Conservation (phyloP, 345 rosid species). For the Arabidopsis arenosa region DNA sequence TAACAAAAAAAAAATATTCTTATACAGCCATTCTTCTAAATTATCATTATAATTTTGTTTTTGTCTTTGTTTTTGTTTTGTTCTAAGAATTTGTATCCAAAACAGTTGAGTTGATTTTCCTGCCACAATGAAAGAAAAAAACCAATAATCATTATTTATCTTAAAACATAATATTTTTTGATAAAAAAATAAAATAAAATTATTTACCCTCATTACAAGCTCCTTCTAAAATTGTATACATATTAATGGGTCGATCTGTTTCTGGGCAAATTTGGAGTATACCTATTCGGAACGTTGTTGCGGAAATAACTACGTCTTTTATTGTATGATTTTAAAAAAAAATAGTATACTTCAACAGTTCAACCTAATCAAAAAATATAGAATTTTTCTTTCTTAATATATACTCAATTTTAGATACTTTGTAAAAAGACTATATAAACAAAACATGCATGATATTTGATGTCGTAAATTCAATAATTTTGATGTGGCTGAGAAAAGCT, state of each 20-base stretch:
- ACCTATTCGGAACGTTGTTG: slow-evolving; percentile 12
- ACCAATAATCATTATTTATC: neutral
- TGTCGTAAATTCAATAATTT: slow-evolving; percentile 2
- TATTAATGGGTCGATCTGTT: neutral
- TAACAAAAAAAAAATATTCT: neutral
- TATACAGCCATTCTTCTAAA: no score
- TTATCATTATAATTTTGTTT: neutral
- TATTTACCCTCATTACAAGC: neutral
- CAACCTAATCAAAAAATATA: no score
- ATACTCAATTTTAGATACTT: neutral
- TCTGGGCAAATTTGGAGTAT: neutral
- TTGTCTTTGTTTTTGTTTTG: neutral
- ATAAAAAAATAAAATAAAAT: neutral
- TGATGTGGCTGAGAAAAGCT: neutral
- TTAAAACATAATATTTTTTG: neutral
- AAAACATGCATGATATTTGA: neutral
- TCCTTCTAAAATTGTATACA: neutral
- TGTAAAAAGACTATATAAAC: slow-evolving; percentile 2
- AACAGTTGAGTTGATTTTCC: neutral
- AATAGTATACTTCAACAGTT: no score
- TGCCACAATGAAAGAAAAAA: neutral
- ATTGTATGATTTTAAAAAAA: no score
- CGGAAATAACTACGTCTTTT: neutral
- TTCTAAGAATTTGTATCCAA: neutral
- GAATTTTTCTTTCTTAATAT: no score